Conservation (phyloP, 495 filamentous ascomycete genomes). For the Terfezia boudieri region DNA sequence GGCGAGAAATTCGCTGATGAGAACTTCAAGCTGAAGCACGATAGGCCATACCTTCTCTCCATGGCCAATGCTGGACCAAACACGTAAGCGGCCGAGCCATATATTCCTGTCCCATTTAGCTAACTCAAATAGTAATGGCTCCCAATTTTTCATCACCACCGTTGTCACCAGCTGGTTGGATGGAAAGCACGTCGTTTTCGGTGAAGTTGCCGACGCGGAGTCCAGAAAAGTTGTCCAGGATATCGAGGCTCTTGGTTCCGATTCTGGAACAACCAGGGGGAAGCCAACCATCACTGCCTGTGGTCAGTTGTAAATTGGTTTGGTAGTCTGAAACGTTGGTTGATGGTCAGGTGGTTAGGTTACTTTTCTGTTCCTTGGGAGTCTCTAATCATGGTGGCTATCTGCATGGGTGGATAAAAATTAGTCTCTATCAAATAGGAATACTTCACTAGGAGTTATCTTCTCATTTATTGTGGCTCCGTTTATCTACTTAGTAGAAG, state of each 20-base stretch:
- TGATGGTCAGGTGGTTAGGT: too few relatives aligned
- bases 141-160: slow-evolving; percentile 21
- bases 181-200: slow-evolving; percentile 64
- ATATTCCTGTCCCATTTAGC: not conserved
- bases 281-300: slow-evolving; percentile 73
- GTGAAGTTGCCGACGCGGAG: slow-evolving; percentile 42
- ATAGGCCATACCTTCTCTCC: slow-evolving; percentile 40
- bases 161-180: slow-evolving; percentile 51
- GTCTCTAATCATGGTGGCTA: too few relatives aligned
- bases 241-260: slow-evolving; percentile 61
- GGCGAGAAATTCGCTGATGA: slow-evolving; percentile 69
- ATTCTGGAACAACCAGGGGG: slow-evolving; percentile 54
- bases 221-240: slow-evolving; percentile 44
- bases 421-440: too few relatives aligned
- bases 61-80: slow-evolving; percentile 69
- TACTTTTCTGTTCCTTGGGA: too few relatives aligned
- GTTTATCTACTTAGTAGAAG: too few relatives aligned
- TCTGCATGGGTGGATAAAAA: too few relatives aligned
- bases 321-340: too few relatives aligned
- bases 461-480: too few relatives aligned
- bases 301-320: slow-evolving; percentile 49
- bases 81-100: slow-evolving; percentile 22
- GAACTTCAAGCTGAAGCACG: slow-evolving; percentile 49
- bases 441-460: too few relatives aligned
- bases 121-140: slow-evolving; percentile 28